phyloP scores from a whole-genome alignment of 2,329 filamentous ascomycete genomes.

The Diaporthe sp. region DNA sequence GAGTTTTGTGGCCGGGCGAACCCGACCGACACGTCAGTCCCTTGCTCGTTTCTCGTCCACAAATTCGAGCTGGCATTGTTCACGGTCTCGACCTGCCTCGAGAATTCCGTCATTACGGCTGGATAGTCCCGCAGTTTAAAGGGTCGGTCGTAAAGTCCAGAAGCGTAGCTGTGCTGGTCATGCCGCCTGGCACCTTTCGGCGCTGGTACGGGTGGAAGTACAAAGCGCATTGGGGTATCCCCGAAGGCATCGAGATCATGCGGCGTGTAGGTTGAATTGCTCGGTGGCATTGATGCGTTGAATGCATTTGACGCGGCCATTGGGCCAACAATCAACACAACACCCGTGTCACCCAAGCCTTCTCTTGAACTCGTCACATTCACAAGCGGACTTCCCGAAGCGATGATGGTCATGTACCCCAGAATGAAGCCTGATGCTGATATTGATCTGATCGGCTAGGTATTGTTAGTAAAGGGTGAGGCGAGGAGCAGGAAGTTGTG shows the following conservation, averaged over 20 bases:
- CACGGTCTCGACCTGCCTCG: conserved; percentile 59
- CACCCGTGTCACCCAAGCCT: conserved; percentile 78
- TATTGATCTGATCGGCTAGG: conserved; percentile 77
- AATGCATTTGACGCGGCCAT: conserved; percentile 76
- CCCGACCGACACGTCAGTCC: conserved; percentile 80
- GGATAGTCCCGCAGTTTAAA: conserved; percentile 76
- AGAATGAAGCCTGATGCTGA: conserved; percentile 73
- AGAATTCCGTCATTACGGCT: conserved; percentile 73
- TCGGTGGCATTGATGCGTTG: conserved; percentile 58
- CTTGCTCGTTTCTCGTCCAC: conserved; percentile 80
- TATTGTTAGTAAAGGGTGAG: background rate
- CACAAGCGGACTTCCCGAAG: conserved; percentile 76
- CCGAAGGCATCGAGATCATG: conserved; percentile 55
- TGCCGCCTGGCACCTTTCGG: conserved; percentile 63
- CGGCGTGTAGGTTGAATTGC: conserved; percentile 61
- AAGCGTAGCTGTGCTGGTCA: conserved; percentile 55
- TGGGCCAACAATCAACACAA: conserved; percentile 80
- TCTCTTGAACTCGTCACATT: conserved; percentile 74
- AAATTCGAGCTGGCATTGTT: conserved; percentile 80
- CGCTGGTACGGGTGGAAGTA: conserved; percentile 68
- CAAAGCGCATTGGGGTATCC: conserved; percentile 66
- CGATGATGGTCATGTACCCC: conserved; percentile 87
- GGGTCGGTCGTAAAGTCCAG: conserved; percentile 59
- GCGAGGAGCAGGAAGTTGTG: background rate
- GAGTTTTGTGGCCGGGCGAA: conserved; percentile 78